Conservation (phyloP, 2,329 filamentous ascomycete species). For the Ophiostoma sp. region DNA sequence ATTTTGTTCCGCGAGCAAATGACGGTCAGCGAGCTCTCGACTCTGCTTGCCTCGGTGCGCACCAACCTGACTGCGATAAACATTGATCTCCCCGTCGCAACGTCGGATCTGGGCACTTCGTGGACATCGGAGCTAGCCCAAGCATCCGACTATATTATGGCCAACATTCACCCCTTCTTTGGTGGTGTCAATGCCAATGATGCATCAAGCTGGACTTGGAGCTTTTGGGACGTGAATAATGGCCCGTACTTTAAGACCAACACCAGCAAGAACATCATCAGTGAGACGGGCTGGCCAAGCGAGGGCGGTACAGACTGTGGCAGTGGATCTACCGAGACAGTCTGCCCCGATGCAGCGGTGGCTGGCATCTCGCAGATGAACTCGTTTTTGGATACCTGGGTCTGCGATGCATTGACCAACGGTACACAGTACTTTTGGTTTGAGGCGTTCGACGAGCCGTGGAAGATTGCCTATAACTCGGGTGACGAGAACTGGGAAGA, state of each 20-base stretch:
- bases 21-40: constrained; percentile 57
- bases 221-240: constrained; percentile 72
- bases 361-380: constrained; percentile 79
- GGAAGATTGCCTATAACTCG: constrained; percentile 74
- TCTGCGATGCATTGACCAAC: constrained; percentile 73
- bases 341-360: constrained; percentile 63
- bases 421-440: constrained; percentile 97
- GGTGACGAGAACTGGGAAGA: constrained; percentile 77
- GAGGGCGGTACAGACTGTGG: constrained; percentile 77
- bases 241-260: constrained; percentile 59
- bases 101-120: constrained; percentile 81
- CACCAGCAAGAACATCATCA: constrained; percentile 67
- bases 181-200: constrained; percentile 63
- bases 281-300: constrained; percentile 88
- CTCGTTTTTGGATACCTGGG: constrained; percentile 76
- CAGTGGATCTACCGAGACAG: constrained; percentile 37
- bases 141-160: constrained; percentile 83
- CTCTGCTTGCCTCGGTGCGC: constrained; percentile 62
- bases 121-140: constrained; percentile 68
- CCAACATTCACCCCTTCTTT: constrained; percentile 96
- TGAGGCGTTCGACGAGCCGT: constrained; percentile 92
- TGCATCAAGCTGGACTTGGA: constrained; percentile 74
- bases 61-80: constrained; percentile 63
- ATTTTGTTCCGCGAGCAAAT: constrained; percentile 73
- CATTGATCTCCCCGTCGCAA: constrained; percentile 72